Evolutionary conservation across 2,329 filamentous ascomycete genomes (phyloP).

Genomic region (Aspergillus japonicus): DNA sequence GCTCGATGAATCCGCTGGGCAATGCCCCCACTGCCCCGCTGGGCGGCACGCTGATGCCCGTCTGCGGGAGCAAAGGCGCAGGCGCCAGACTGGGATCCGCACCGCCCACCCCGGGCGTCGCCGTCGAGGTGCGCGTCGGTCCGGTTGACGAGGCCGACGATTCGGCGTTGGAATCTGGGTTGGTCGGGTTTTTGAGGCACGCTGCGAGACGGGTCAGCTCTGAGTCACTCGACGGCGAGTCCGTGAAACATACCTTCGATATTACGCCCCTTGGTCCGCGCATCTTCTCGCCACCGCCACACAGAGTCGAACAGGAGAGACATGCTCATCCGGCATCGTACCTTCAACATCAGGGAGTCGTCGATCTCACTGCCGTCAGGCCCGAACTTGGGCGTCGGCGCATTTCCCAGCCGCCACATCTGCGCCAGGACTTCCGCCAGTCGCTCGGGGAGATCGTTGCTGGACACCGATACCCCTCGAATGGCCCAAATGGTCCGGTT

Average conservation of each 20-base stretch:
- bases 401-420: constrained; percentile 57
- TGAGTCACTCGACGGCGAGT: neutral
- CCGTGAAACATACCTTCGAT: constrained; percentile 60
- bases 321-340: constrained; percentile 66
- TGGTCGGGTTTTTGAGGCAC: constrained; percentile 82
- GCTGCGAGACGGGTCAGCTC: constrained; percentile 32
- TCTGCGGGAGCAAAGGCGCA: constrained; percentile 34
- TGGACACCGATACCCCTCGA: constrained; percentile 59
- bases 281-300: constrained; percentile 66
- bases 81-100: constrained; percentile 48
- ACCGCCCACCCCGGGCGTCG: constrained; percentile 37
- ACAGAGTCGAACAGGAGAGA: constrained; percentile 66
- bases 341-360: constrained; percentile 58
- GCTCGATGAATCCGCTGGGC: constrained; percentile 59
- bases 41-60: constrained; percentile 31
- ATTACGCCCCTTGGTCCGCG: constrained; percentile 67
- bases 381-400: constrained; percentile 28
- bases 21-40: constrained; percentile 26
- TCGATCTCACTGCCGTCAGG: constrained; percentile 36
- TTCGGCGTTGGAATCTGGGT: constrained; percentile 74
- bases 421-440: constrained; percentile 65
- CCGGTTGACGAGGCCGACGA: constrained; percentile 65
- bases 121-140: constrained; percentile 37
- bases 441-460: constrained; percentile 63
- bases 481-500: constrained; percentile 59